Conservation (phyloP, 768 basidiomycete species). For the Termitomyces sp. region DNA sequence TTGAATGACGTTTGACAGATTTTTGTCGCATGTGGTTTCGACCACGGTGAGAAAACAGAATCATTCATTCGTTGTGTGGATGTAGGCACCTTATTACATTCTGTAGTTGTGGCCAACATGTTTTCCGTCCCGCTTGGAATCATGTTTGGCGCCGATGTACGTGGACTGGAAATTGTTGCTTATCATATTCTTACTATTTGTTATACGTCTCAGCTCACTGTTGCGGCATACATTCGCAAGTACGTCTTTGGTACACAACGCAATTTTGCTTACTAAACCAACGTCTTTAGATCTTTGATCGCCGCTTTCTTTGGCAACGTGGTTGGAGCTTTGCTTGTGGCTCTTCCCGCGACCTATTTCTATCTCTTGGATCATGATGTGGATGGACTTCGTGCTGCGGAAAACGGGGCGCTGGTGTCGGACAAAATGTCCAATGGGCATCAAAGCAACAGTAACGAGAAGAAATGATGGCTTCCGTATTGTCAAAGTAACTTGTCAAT, state of each 20-base stretch:
- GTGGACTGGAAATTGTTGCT: constrained; percentile 14
- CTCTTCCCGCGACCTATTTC: constrained; percentile 58
- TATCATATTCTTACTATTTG: not conserved
- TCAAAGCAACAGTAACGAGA: not conserved
- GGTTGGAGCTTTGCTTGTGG: constrained; percentile 60
- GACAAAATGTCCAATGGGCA: not conserved
- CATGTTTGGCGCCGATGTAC: constrained; percentile 61
- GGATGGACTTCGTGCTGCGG: constrained; percentile 32
- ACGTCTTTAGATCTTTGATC: constrained; percentile 44
- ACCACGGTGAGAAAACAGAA: constrained; percentile 44
- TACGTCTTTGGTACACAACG: constrained; percentile 22
- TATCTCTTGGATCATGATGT: constrained; percentile 48
- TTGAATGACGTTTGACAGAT: constrained; percentile 30
- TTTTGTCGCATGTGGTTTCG: constrained; percentile 64
- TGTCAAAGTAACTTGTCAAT: not conserved
- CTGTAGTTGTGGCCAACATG: constrained; percentile 53
- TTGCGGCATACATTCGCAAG: constrained; percentile 61
- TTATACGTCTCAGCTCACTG: constrained; percentile 33
- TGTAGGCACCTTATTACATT: not conserved
- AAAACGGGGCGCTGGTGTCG: constrained; percentile 21
- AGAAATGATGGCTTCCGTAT: not conserved
- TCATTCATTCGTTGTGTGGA: no score
- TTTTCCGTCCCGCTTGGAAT: constrained; percentile 67
- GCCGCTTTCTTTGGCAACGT: constrained; percentile 64
- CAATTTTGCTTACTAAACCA: not conserved